These are phyloP conservation scores for Suillus brevipes DNA, from an alignment of 768 basidiomycete genomes.

Conservation along the genomic window DNA sequence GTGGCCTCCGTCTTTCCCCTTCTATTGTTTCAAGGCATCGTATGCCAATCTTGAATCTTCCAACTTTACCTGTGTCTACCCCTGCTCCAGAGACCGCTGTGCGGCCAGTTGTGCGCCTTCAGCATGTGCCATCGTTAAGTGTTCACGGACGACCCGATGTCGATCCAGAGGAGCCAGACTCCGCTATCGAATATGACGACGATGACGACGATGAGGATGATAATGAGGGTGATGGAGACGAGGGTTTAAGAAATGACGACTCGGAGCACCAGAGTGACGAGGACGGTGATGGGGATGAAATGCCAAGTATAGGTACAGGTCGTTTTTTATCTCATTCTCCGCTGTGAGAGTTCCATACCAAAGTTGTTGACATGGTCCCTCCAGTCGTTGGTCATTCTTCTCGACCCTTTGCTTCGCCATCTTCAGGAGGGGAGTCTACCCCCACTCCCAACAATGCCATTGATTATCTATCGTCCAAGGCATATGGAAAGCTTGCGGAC, in stretches of 20 bases:
- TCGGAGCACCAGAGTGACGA: slow-evolving; percentile 41
- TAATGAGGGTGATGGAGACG: slow-evolving; percentile 26
- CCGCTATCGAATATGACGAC: slow-evolving; percentile 20
- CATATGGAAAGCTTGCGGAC: slow-evolving; percentile 10
- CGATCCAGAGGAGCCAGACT: slow-evolving; percentile 22
- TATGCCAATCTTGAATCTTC: slow-evolving; percentile 51
- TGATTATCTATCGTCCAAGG: slow-evolving; percentile 13
- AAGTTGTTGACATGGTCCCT: slow-evolving; percentile 5
- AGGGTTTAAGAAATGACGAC: slow-evolving; percentile 31
- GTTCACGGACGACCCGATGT: slow-evolving; percentile 34
- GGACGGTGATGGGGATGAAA: slow-evolving; percentile 30
- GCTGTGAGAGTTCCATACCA: slow-evolving; percentile 15
- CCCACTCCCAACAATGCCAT: background rate
- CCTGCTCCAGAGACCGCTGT: slow-evolving; percentile 15
- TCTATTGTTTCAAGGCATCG: slow-evolving; percentile 45
- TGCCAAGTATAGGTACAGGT: slow-evolving; percentile 21
- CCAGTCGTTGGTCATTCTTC: slow-evolving; percentile 8
- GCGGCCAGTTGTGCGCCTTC: slow-evolving; percentile 35
- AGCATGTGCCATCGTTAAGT: slow-evolving; percentile 56
- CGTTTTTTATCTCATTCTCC: slow-evolving; percentile 11
- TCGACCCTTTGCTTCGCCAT: slow-evolving; percentile 5
- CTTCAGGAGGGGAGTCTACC: background rate
- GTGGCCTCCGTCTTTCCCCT: slow-evolving; percentile 45
- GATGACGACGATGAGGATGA: slow-evolving; percentile 38
- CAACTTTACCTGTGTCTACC: slow-evolving; percentile 41